Percentiles rank a stretch among this genome's conserved stretches.
These are phyloP conservation scores for Tieghemostelium lacteum DNA, from an alignment of 78 protist genomes.

Conservation along the genomic window DNA sequence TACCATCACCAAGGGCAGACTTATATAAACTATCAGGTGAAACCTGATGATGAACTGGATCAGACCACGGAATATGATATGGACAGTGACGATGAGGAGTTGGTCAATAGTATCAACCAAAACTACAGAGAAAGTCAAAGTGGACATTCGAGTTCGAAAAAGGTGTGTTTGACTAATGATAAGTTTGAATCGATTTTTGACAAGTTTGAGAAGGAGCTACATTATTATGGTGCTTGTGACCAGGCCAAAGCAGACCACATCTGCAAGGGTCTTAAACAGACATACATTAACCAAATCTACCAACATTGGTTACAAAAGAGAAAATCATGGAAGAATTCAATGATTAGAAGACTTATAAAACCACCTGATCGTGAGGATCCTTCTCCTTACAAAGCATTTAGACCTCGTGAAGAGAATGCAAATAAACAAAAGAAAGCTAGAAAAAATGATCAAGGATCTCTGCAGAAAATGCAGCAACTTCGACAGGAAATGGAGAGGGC, in stretches of 20 bases:
- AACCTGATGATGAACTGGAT: constrained; percentile 48
- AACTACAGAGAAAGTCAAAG: background rate
- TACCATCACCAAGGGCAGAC: background rate
- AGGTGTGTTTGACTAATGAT: constrained; percentile 5
- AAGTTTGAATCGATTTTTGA: constrained; percentile 34
- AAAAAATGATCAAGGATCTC: constrained; percentile 52
- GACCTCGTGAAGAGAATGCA: constrained; percentile 42
- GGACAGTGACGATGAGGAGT: constrained; percentile 46
- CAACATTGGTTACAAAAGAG: constrained; percentile 52
- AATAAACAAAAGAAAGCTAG: constrained; percentile 61
- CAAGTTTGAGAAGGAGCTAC: constrained; percentile 50
- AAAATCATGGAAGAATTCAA: constrained; percentile 1
- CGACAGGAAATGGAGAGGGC: constrained; percentile 72
- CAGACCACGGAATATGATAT: constrained; percentile 30
- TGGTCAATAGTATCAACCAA: constrained; percentile 13
- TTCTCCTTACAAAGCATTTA: constrained; percentile 76
- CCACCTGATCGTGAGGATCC: constrained; percentile 81
- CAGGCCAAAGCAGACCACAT: constrained; percentile 32
- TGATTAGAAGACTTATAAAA: constrained; percentile 22
- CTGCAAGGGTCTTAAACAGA: constrained; percentile 47
- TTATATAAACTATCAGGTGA: constrained; percentile 17
- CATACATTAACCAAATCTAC: background rate
- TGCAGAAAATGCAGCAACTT: constrained; percentile 48
- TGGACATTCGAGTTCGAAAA: constrained; percentile 8
- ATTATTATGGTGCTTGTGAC: constrained; percentile 50